These are phyloP conservation scores for Digitaria exilis DNA, from an alignment of 202 grass and related monocot genomes.

Conservation along the genomic window DNA sequence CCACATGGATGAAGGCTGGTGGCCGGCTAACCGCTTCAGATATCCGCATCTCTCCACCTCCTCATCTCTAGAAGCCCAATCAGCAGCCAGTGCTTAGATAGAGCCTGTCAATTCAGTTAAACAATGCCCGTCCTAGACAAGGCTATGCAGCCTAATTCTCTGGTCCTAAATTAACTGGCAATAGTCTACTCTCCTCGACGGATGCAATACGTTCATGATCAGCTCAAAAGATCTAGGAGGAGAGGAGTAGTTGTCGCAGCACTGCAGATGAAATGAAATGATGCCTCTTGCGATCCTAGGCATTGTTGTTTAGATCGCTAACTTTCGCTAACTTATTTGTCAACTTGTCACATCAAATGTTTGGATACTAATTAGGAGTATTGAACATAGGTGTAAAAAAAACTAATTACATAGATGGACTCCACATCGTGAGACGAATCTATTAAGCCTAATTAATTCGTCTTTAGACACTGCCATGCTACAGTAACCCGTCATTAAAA, in stretches of 20 bases:
- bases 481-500: too few species aligned
- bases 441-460: too few species aligned
- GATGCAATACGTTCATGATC: background rate
- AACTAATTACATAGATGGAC: too few species aligned
- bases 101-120: background rate
- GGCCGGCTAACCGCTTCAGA: background rate
- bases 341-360: too few species aligned
- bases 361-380: too few species aligned
- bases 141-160: background rate
- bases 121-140: background rate
- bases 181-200: background rate
- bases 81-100: background rate
- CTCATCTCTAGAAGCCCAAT: background rate
- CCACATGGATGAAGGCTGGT: background rate
- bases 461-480: too few species aligned
- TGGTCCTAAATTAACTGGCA: background rate
- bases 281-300: background rate
- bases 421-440: too few species aligned
- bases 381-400: too few species aligned
- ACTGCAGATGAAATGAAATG: background rate
- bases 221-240: background rate
- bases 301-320: too few species aligned
- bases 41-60: slow-evolving; percentile 28
- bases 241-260: background rate
- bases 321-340: too few species aligned